Base-by-base conservation (phyloP, 345 rosid genomes). In the Arabis alpina region DNA sequence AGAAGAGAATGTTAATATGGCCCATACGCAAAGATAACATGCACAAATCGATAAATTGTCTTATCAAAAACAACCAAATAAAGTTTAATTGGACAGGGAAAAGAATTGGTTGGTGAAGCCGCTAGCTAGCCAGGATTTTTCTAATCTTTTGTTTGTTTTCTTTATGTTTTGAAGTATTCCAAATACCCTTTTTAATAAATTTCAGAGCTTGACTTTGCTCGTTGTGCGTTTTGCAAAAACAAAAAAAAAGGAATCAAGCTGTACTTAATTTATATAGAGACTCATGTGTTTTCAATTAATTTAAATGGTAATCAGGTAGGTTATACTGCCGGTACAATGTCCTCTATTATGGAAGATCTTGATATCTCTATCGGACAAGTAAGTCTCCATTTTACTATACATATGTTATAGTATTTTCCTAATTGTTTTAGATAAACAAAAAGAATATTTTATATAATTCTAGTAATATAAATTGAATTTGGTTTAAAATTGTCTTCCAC, bases 361-460 rank as follows among this genome's bases (percentile, higher is more conserved):
- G 88, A 79, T 58, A 76, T 89, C 24, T 78, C 90, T 13, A 49
- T 81, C 5, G 80, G 86, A 43, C 76, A 37, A 63, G 85, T 84
- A 70, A 73, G 72, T 62, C 39, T 50, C 34, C 19, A 10, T 4
- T 37, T 15, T 10, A 44, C 23, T 11, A 36, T 4, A 3, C 3
- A 36, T 32, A 19, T 19, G 23, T 19, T 19, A 19, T 19, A 19
- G 23, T 19, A 32, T 32, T 32, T 60, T 42, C 39, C 45, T 36
- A 8, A n/a, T 6, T 64, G 16, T 49, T 7, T 48, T 0, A 34
- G 8, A 42, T 43, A 14, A 11, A 48, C 6, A 16, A 16, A 12
- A 10, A 11, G 3, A 3, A 5, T 57, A 14, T 8, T 23, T 34
- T 8, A 3, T 34, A 16, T 7, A 2, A 8, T 44, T 47, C n/a